These are phyloP conservation scores for Pyropia haitanensis DNA, from an alignment of 23 red algal species.

Conservation along the genomic window DNA sequence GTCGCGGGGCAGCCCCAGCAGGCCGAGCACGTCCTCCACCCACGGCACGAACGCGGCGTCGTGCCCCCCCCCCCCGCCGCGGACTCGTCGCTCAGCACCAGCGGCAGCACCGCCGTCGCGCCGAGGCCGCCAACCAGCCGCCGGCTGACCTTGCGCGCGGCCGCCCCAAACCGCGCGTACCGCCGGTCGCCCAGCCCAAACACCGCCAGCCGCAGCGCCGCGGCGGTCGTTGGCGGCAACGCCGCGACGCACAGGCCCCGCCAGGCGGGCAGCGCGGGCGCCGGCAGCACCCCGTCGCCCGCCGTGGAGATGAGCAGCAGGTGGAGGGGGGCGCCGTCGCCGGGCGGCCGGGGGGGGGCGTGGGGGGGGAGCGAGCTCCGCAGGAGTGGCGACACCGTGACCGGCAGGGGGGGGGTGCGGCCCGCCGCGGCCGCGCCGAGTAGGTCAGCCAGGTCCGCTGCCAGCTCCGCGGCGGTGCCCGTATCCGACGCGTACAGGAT, in stretches of 20 bases:
- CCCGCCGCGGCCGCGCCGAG: slow-evolving; percentile 2
- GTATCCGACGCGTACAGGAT: slow-evolving; percentile 65
- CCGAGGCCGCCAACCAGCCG: slow-evolving; percentile 37
- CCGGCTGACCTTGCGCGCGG: slow-evolving; percentile 36
- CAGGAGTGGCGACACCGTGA: neutral
- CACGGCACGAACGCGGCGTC: slow-evolving; percentile 54
- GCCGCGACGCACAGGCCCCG: slow-evolving; percentile 21
- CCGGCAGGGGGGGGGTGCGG: neutral
- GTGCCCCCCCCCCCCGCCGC: slow-evolving; percentile 27
- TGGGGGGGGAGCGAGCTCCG: slow-evolving; percentile 17
- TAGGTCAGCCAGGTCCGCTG: slow-evolving; percentile 25
- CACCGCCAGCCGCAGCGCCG: slow-evolving; percentile 28
- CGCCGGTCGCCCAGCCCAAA: slow-evolving; percentile 77
- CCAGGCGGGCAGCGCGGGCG: slow-evolving; percentile 54
- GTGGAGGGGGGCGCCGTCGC: slow-evolving; percentile 18
- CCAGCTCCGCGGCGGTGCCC: slow-evolving; percentile 59
- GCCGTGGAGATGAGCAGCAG: slow-evolving; percentile 68
- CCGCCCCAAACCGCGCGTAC: slow-evolving; percentile 75
- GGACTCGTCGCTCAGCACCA: slow-evolving; percentile 61
- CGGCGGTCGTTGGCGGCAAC: slow-evolving; percentile 20
- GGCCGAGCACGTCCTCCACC: slow-evolving; percentile 17
- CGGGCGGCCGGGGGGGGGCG: slow-evolving; percentile 10
- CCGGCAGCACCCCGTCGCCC: slow-evolving; percentile 74
- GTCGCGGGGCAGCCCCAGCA: neutral
- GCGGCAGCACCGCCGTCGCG: slow-evolving; percentile 21